phyloP scores from a whole-genome alignment of 2,329 filamentous ascomycete species.

The Nigrospora osmanthi region DNA sequence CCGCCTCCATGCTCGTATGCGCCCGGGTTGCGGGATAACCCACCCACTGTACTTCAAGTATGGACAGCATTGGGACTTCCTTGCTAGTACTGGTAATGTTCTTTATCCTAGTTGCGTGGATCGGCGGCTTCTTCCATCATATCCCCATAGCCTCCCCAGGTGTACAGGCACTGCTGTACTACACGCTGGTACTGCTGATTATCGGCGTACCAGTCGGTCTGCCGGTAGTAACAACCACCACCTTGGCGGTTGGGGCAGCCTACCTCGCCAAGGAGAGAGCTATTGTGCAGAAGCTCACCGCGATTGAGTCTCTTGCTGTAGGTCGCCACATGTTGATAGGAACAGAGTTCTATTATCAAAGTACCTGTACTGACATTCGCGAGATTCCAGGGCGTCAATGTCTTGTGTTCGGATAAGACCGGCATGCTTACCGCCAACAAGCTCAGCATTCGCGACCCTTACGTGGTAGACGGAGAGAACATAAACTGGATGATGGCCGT shows the following conservation, averaged over 20 bases:
- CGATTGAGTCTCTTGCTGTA: slow-evolving; percentile 59
- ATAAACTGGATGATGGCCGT: slow-evolving; percentile 76
- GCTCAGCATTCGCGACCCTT: slow-evolving; percentile 64
- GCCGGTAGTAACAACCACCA: slow-evolving; percentile 66
- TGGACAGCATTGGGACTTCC: slow-evolving; percentile 67
- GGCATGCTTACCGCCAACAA: slow-evolving; percentile 65
- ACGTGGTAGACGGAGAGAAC: slow-evolving; percentile 64
- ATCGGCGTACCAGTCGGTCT: slow-evolving; percentile 70
- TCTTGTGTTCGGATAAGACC: slow-evolving; percentile 70
- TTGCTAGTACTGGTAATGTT: slow-evolving; percentile 65
- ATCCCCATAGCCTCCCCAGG: slow-evolving; percentile 51
- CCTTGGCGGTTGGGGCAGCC: slow-evolving; percentile 63
- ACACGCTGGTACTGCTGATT: slow-evolving; percentile 59
- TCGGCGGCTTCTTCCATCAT: slow-evolving; percentile 67
- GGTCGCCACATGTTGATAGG: too few species aligned
- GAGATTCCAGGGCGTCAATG: slow-evolving; percentile 48
- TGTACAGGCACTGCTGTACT: slow-evolving; percentile 54
- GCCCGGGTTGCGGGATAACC: too few species aligned
- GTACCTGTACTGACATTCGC: too few species aligned
- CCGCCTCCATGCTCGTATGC: too few species aligned
- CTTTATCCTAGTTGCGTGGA: slow-evolving; percentile 64
- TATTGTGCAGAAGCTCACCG: slow-evolving; percentile 67
- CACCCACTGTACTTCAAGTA: too few species aligned
- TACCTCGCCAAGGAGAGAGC: slow-evolving; percentile 67
- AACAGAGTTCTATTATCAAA: too few species aligned